phyloP scores from a whole-genome alignment of 768 basidiomycete species.

The Hypholoma fasciculare region DNA sequence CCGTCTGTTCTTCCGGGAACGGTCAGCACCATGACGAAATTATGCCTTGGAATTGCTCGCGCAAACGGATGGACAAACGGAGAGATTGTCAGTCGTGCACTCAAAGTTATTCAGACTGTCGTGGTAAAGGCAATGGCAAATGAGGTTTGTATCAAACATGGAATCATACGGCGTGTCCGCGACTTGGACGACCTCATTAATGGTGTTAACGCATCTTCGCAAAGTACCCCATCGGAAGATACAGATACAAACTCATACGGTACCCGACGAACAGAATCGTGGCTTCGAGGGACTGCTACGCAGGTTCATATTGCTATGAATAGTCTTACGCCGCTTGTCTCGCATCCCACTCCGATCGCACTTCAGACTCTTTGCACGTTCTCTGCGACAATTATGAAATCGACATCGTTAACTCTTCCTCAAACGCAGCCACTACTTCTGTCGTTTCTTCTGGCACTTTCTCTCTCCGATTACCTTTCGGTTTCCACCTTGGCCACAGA shows the following conservation, averaged over 20 bases:
- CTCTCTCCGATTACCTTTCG: slow-evolving; percentile 53
- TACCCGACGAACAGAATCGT: slow-evolving; percentile 66
- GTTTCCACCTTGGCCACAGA: slow-evolving; percentile 50
- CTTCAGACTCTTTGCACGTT: slow-evolving; percentile 57
- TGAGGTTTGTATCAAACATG: slow-evolving; percentile 60
- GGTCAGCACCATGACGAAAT: slow-evolving; percentile 73
- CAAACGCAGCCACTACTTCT: slow-evolving; percentile 68
- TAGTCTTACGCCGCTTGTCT: slow-evolving; percentile 65
- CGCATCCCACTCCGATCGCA: slow-evolving; percentile 71
- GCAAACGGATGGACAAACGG: slow-evolving; percentile 74
- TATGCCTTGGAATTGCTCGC: slow-evolving; percentile 56
- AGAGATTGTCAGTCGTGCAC: slow-evolving; percentile 57
- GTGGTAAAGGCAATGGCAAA: slow-evolving; percentile 67
- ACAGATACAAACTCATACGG: slow-evolving; percentile 25
- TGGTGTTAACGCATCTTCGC: slow-evolving; percentile 20
- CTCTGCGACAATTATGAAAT: slow-evolving; percentile 51
- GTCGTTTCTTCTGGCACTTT: slow-evolving; percentile 72
- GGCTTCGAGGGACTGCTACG: slow-evolving; percentile 80
- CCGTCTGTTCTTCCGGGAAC: slow-evolving; percentile 84
- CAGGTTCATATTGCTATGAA: slow-evolving; percentile 86
- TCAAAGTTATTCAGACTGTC: slow-evolving; percentile 54
- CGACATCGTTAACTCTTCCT: slow-evolving; percentile 63
- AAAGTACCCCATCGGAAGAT: slow-evolving; percentile 12
- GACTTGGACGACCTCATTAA: slow-evolving; percentile 65
- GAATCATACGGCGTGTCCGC: slow-evolving; percentile 52